A percentile compares a stretch with the other conserved stretches of the same genome.
Conservation (phyloP, 164 flowering plant genomes). For the Chimonanthus praecox region DNA sequence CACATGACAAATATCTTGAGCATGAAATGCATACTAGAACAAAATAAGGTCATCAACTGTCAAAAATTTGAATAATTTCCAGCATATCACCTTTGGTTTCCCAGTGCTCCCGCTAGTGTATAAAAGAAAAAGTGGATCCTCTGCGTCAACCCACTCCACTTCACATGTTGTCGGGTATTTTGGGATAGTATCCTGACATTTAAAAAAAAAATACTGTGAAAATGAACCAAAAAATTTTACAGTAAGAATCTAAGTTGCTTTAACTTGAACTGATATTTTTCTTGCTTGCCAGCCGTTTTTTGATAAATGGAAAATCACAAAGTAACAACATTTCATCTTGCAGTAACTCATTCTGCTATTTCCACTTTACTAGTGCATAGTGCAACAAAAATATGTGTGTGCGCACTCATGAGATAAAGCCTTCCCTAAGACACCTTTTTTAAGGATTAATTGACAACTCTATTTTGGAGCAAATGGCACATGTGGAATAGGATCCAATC, state of each 20-base stretch:
- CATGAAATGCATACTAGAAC: conserved; percentile 5
- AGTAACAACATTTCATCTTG: neutral
- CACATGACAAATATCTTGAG: conserved; percentile 6
- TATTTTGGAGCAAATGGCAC: neutral
- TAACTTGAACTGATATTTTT: neutral
- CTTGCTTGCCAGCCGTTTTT: neutral
- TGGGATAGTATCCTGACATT: conserved; percentile 59
- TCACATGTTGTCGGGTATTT: conserved; percentile 61
- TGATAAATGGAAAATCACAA: neutral
- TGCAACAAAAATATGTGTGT: neutral
- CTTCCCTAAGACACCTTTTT: neutral
- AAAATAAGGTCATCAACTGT: neutral
- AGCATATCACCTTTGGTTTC: conserved; percentile 79
- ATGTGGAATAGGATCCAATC: neutral
- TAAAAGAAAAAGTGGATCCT: conserved; percentile 90
- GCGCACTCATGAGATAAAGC: neutral
- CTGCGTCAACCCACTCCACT: conserved; percentile 97
- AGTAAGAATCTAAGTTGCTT: no score
- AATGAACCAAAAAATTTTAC: no score
- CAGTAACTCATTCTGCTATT: neutral
- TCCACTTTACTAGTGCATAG: neutral
- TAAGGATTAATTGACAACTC: neutral
- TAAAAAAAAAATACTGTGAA: no score
- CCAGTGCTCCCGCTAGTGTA: conserved; percentile 99
- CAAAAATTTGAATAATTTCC: neutral